Conservation (phyloP, 345 rosid species). For the Gossypium stocksii region DNA sequence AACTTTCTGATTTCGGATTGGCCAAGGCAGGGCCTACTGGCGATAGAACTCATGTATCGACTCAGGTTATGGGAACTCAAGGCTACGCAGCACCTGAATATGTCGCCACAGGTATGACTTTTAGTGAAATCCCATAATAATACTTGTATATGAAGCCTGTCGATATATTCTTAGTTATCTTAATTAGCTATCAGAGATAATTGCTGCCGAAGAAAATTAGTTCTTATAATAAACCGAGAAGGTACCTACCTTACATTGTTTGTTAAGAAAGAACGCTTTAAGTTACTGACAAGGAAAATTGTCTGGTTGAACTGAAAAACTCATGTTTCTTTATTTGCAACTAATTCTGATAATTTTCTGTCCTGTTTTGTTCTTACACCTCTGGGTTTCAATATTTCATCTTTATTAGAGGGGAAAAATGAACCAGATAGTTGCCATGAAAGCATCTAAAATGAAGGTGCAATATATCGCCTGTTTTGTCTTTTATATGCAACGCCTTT, state of each 20-base stretch:
- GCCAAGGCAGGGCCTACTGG: slow-evolving; percentile 99
- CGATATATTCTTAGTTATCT: neutral
- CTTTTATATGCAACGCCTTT: neutral
- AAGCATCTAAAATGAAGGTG: neutral
- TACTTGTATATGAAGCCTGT: neutral
- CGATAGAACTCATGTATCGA: slow-evolving; percentile 89
- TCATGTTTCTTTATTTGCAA: neutral
- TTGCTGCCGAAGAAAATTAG: neutral
- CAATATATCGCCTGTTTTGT: neutral
- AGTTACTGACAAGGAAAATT: neutral
- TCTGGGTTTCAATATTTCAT: neutral
- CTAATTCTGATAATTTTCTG: neutral
- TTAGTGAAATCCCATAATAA: neutral
- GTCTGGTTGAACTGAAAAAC: neutral
- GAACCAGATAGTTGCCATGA: neutral
- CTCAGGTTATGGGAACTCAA: slow-evolving; percentile 95
- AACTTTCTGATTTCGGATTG: slow-evolving; percentile 88
- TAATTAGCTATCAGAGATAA: neutral
- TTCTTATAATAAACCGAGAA: neutral
- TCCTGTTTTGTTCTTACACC: neutral
- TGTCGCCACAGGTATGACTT: slow-evolving; percentile 76
- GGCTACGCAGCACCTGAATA: slow-evolving; percentile 98
- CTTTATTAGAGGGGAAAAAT: neutral
- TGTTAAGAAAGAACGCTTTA: neutral
- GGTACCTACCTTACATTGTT: neutral